These are phyloP conservation scores for Quillaja saponaria DNA, from an alignment of 306 rosid species.

Conservation along the genomic window DNA sequence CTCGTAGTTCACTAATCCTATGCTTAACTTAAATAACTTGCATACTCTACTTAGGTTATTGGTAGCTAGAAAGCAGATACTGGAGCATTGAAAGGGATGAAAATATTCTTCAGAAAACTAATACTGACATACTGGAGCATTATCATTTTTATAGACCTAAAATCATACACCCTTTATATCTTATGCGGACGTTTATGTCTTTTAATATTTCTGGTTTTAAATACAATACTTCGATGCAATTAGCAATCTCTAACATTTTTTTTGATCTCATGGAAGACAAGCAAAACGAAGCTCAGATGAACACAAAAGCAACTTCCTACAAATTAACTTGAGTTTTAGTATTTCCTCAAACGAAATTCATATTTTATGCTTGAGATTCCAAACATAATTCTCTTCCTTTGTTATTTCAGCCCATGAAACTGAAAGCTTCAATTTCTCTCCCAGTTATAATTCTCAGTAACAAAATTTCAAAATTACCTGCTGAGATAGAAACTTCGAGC, in stretches of 20 bases:
- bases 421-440: conserved; percentile 12
- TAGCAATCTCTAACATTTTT: not conserved
- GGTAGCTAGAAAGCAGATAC: not conserved
- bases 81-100: too few relatives aligned
- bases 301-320: not conserved
- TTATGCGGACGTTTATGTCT: not conserved
- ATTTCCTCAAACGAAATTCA: not conserved
- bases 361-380: not conserved
- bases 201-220: not conserved
- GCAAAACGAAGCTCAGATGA: not conserved
- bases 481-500: conserved; percentile 36
- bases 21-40: conserved; percentile 26
- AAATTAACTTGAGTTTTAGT: too few relatives aligned
- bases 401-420: not conserved
- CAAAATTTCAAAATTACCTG: conserved; percentile 32
- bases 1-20: not conserved
- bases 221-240: not conserved
- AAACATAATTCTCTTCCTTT: not conserved
- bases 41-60: not conserved
- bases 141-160: too few relatives aligned
- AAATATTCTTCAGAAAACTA: too few relatives aligned
- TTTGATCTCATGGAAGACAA: not conserved
- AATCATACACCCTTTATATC: not conserved
- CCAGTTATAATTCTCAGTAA: conserved; percentile 27
- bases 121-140: too few relatives aligned